phyloP scores from a whole-genome alignment of 805 yeast genomes.

The Maudiozyma saulgeensis region DNA sequence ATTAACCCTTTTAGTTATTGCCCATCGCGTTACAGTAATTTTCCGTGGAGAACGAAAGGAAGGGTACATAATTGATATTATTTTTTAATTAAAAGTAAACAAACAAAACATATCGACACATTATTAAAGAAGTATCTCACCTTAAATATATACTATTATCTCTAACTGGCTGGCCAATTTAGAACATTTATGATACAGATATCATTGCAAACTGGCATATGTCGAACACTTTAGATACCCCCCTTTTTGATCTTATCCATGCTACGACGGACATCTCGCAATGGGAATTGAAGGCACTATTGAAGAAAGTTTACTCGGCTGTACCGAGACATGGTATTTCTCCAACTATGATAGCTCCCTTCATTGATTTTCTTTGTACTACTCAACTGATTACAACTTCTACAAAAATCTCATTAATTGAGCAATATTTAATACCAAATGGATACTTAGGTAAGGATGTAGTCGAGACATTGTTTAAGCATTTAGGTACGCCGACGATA shows the following conservation, averaged over 20 bases:
- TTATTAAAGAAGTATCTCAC: no score
- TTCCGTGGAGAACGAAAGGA: no score
- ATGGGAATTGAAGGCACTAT: conserved; percentile 5
- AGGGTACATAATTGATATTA: no score
- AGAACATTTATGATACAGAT: not conserved
- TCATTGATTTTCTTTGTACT: conserved; percentile 15
- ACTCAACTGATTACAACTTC: conserved; percentile 9
- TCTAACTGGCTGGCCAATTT: no score
- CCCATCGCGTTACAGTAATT: no score
- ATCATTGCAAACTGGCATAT: not conserved
- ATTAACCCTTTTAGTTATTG: not conserved
- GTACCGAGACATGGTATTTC: conserved; percentile 15
- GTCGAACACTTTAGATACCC: conserved; percentile 3
- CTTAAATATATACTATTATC: no score
- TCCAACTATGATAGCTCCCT: conserved; percentile 6
- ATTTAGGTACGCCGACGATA: conserved; percentile 25
- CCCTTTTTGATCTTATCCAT: conserved; percentile 2
- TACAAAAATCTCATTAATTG: conserved; percentile 19
- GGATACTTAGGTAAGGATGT: conserved; percentile 19
- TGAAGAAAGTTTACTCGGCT: conserved; percentile 8
- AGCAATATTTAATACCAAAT: conserved; percentile 24
- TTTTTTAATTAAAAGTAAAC: no score
- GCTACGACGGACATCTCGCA: conserved; percentile 2
- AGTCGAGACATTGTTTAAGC: conserved; percentile 21
- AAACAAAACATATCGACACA: no score